Evolutionary conservation across 129 eudicot genomes (phyloP).

Genomic region (Helianthus tuberosus): DNA sequence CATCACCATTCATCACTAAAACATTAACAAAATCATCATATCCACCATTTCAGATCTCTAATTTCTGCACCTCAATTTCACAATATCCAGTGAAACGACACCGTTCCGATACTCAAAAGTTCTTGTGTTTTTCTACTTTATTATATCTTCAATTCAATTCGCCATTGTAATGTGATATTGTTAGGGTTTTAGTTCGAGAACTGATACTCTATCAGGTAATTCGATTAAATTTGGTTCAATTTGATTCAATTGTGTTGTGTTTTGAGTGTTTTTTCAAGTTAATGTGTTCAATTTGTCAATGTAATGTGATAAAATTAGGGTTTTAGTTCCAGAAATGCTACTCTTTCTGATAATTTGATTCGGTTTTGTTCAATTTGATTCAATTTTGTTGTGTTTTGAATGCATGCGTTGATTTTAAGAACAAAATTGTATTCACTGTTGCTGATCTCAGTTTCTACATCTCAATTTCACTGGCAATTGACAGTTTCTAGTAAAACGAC

Average conservation of each 20-base stretch:
- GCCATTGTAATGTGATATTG: constrained; percentile 21
- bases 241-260: too few relatives aligned
- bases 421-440: background rate
- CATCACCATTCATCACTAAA: background rate
- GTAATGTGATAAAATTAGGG: too few relatives aligned
- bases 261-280: too few relatives aligned
- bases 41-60: constrained; percentile 35
- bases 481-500: background rate
- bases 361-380: too few relatives aligned
- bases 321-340: too few relatives aligned
- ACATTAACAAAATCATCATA: constrained; percentile 13
- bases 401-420: constrained; percentile 13
- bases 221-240: too few relatives aligned
- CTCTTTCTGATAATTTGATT: too few relatives aligned
- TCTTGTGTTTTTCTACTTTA: background rate
- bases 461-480: constrained; percentile 1
- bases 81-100: background rate
- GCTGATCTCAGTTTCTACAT: constrained; percentile 23
- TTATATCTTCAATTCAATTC: background rate
- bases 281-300: too few relatives aligned
- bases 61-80: background rate
- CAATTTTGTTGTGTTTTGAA: too few relatives aligned
- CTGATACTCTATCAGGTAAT: background rate
- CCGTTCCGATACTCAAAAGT: too few relatives aligned
- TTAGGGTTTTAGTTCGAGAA: constrained; percentile 24